Evolutionary conservation across 116 monocot species (phyloP), one percentile per base, ranked within the genome.

Genomic region (Posidonia oceanica): DNA sequence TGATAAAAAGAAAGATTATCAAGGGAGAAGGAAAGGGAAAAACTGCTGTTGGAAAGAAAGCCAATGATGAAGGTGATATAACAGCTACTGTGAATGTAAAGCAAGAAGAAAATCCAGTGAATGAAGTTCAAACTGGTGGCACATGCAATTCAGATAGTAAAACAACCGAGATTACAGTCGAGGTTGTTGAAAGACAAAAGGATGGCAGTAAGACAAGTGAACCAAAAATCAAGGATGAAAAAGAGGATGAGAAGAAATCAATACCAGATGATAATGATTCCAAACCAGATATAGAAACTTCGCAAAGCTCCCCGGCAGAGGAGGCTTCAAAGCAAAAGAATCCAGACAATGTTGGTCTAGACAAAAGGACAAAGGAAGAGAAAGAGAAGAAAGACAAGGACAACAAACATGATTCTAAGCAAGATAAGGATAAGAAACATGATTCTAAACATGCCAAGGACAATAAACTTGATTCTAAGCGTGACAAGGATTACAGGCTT

Each of bases 1-100:
- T 95, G 23, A 75, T 90, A 29, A 95, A 80, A 71, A 80, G 78
- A 75, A 95, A 86, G 68, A 80, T 90, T 70, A 39, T 75, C 16
- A 55, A 66, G 63, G 63, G 72, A 60, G 71, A 59, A 63, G 75
- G 39, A 3, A 91, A 93, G 59, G 74, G 64, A 54, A 69, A 22
- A 52, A 20, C 20, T 59, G 68, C 41, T 39, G 66, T 23, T 48
- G 69, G 54, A 20, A 76, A 77, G 55, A 61, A 77, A 37, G 66
- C 40, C 69, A 77, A 36, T 37, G 72, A 69, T 36, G 66, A 48
- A 41, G 64, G 42, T 16, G 42, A 40, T 29, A 38, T 52, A n/a
- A 21, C 57, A 22, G 52, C 44, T 22, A 20, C 40, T 23, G 15
- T 52, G 20, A 53, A 75, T 63, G 73, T 44, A 48, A 86, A 82